Evolutionary conservation across 305 asterid species (phyloP).

Genomic region (Solanum chacoense): DNA sequence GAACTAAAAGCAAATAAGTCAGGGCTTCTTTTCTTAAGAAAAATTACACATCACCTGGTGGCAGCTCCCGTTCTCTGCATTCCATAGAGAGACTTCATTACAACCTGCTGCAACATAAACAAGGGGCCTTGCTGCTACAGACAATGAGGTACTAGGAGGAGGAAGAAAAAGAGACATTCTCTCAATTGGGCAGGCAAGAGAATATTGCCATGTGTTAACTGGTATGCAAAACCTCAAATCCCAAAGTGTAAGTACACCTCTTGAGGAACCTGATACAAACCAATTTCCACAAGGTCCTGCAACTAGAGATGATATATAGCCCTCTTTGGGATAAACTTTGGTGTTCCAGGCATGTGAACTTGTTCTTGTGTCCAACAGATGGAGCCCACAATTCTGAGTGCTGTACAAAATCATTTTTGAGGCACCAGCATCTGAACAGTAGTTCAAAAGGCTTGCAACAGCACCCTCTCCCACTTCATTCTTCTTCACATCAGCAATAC

Average conservation of each 20-base stretch:
- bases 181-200: slow-evolving; percentile 76
- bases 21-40: neutral
- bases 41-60: slow-evolving; percentile 62
- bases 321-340: slow-evolving; percentile 79
- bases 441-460: slow-evolving; percentile 73
- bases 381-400: slow-evolving; percentile 86
- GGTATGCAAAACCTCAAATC: slow-evolving; percentile 97
- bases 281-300: slow-evolving; percentile 97
- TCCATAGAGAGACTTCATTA: slow-evolving; percentile 97
- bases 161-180: slow-evolving; percentile 92
- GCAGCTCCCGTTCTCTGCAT: slow-evolving; percentile 97
- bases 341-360: slow-evolving; percentile 69
- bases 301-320: slow-evolving; percentile 74
- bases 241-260: slow-evolving; percentile 97
- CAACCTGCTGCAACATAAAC: slow-evolving; percentile 96
- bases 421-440: slow-evolving; percentile 58
- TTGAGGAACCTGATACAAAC: slow-evolving; percentile 97
- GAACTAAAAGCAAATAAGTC: neutral
- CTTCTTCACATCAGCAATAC: slow-evolving; percentile 77
- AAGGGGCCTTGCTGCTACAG: slow-evolving; percentile 84
- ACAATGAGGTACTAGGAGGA: slow-evolving; percentile 71
- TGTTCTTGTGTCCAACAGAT: slow-evolving; percentile 85
- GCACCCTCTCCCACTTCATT: slow-evolving; percentile 73
- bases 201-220: slow-evolving; percentile 89
- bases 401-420: slow-evolving; percentile 70